These are phyloP conservation scores for Pyrenochaeta sp. DNA, from an alignment of 2,329 filamentous ascomycete genomes.

Conservation along the genomic window DNA sequence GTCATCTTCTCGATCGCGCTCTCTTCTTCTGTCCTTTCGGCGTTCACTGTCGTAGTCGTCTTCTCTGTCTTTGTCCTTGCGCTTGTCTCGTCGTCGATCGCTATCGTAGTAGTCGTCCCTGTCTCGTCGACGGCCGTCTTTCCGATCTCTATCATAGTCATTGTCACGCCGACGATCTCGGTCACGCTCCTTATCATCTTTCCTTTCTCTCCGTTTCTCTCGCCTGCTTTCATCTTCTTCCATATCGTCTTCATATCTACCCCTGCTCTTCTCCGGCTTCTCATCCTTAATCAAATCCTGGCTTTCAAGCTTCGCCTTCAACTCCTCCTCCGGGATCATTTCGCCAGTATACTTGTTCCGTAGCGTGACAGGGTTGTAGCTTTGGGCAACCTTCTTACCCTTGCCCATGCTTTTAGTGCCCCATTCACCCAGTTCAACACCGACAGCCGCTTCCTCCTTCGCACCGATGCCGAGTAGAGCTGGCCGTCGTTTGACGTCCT, in stretches of 20 bases:
- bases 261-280: constrained; percentile 30
- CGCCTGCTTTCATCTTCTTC: constrained; percentile 27
- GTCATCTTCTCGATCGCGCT: constrained; percentile 25
- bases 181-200: constrained; percentile 23
- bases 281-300: constrained; percentile 56
- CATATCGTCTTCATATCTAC: constrained; percentile 25
- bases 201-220: constrained; percentile 25
- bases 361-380: constrained; percentile 70
- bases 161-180: constrained; percentile 27
- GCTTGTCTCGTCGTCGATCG: constrained; percentile 26
- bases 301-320: constrained; percentile 61
- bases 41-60: constrained; percentile 32
- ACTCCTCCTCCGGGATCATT: constrained; percentile 68
- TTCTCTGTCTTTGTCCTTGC: constrained; percentile 21
- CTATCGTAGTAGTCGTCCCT: constrained; percentile 20
- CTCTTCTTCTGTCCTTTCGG: constrained; percentile 25
- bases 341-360: constrained; percentile 70
- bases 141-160: constrained; percentile 30
- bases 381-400: constrained; percentile 54
- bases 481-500: constrained; percentile 73
- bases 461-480: constrained; percentile 89
- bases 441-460: constrained; percentile 71
- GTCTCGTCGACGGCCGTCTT: constrained; percentile 18
- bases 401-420: constrained; percentile 59
- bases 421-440: constrained; percentile 80